Evolutionary conservation across 1,284 basidiomycete species (phyloP), one percentile per base, ranked within the genome.

Genomic region (Phlebopus sp.): DNA sequence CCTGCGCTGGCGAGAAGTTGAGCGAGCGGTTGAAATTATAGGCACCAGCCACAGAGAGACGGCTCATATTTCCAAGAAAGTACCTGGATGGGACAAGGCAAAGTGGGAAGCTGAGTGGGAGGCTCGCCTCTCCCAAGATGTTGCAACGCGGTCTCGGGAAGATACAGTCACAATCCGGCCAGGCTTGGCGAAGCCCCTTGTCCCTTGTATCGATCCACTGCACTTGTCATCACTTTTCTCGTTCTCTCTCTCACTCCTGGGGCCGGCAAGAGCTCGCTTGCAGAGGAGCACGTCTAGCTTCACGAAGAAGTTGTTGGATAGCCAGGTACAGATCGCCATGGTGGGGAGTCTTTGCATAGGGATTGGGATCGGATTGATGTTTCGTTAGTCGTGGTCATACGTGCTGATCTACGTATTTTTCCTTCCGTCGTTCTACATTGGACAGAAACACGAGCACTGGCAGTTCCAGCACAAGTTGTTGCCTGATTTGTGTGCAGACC

Each of bases 31-130:
- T 13, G 65, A 65, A 46, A 59, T 58, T 40, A 63, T 73, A 27
- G 59, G 63, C 39, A 44, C 41, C 34, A 43, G 42, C 3, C 62
- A 52, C 46, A 66, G 62, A 2, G 66, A 68, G 49, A 64, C 49
- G 2, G 40, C 51, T n/a, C 45, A 49, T 46, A 47, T 59, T n/a
- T 44, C 57, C 23, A 58, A 61, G 39, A 54, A 58, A 45, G 47
- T 57, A 23, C 55, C 58, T n/a, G 57, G 54, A 14, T 84, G 80
- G 81, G 74, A 75, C 58, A 82, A 81, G 64, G 70, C 69, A 13
- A 71, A 67, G 44, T 84, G 82, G 82, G 81, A 84, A 57, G 71
- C 76, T 2, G 77, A 84, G 53, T 85, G 82, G 80, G 78, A 80
- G 54, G 63, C 64, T 17, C 68, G 66, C 39, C 66, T 86, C 14